Conservation (phyloP, 106 monocot species). For the Dendrobium huoshanense region DNA sequence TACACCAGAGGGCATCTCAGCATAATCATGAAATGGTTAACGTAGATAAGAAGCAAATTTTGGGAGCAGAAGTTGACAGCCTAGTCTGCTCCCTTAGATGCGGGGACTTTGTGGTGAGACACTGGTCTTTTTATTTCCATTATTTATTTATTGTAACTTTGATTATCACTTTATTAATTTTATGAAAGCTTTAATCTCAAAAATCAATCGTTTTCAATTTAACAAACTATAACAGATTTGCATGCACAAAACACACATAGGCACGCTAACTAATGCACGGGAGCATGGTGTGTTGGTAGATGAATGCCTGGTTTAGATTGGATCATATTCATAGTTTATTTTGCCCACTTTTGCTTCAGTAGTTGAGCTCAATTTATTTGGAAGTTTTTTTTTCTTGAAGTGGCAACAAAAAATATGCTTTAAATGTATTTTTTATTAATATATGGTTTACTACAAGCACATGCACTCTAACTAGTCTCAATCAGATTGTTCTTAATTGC, state of each 20-base stretch:
- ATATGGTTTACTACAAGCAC: neutral
- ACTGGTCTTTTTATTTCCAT: constrained; percentile 4
- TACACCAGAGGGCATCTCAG: constrained; percentile 21
- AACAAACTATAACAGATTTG: neutral
- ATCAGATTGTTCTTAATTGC: neutral
- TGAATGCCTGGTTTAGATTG: neutral
- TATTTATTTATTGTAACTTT: neutral
- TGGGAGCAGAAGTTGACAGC: constrained; percentile 13
- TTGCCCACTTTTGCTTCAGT: neutral
- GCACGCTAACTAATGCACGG: neutral
- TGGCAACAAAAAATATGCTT: neutral
- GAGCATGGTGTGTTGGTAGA: neutral
- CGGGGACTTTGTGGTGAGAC: constrained; percentile 87
- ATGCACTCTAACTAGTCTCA: neutral
- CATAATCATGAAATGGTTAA: constrained; percentile 9
- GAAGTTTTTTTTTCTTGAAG: neutral
- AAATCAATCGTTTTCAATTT: neutral
- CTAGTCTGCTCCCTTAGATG: constrained; percentile 50
- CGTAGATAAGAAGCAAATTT: constrained; percentile 11
- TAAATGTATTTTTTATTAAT: neutral
- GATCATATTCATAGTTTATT: neutral
- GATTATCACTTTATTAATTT: neutral
- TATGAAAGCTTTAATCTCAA: neutral
- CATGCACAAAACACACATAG: neutral
- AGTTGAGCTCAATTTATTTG: neutral